A percentile compares a stretch with the other conserved stretches of the same genome.
Conservation (phyloP, 306 rosid genomes). For the Betula pendula region DNA sequence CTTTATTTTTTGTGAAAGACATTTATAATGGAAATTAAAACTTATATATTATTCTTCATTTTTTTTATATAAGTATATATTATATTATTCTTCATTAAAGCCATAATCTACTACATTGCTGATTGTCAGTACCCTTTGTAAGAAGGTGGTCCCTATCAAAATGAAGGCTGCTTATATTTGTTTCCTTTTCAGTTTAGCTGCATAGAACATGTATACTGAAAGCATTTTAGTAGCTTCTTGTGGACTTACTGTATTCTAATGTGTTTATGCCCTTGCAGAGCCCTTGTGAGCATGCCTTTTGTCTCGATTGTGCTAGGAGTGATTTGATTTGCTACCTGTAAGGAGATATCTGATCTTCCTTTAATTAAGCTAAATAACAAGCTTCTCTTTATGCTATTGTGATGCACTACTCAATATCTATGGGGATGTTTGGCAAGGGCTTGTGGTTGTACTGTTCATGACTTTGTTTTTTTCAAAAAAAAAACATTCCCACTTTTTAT, state of each 20-base stretch:
- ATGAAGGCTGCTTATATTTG: background rate
- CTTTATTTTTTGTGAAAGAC: background rate
- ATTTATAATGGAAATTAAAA: background rate
- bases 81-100: background rate
- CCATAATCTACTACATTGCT: background rate
- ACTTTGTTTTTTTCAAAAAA: no score
- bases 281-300: conserved; percentile 97
- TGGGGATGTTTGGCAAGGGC: no score
- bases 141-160: conserved; percentile 1
- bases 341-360: conserved; percentile 43
- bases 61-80: background rate
- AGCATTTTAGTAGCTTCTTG: conserved; percentile 18
- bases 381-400: background rate
- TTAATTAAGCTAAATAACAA: background rate
- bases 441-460: no score
- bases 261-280: conserved; percentile 63
- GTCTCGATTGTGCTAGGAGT: conserved; percentile 97
- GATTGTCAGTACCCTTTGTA: background rate
- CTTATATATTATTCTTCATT: background rate
- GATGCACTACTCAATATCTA: background rate
- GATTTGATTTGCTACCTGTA: conserved; percentile 94
- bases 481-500: no score
- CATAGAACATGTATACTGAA: conserved; percentile 9
- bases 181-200: background rate
- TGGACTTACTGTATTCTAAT: conserved; percentile 22